Conservation (phyloP, 2,329 filamentous ascomycete genomes). For the Thielaviopsis ethacetica region DNA sequence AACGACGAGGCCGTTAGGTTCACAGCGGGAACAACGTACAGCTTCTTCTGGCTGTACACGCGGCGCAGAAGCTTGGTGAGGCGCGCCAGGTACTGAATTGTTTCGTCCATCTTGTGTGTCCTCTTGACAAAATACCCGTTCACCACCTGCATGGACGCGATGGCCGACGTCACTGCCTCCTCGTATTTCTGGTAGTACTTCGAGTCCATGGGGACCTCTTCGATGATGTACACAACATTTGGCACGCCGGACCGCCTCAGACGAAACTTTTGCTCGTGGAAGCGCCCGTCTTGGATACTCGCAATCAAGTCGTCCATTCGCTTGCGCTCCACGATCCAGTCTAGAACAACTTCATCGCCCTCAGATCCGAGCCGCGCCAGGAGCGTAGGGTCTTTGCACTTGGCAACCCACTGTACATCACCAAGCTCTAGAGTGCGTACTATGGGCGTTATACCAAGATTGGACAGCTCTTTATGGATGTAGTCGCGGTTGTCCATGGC, state of each 20-base stretch:
- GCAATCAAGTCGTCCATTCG: conserved; percentile 63
- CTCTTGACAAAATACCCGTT: conserved; percentile 66
- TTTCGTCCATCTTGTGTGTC: conserved; percentile 61
- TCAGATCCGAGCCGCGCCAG: conserved; percentile 40
- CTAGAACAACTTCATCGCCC: conserved; percentile 56
- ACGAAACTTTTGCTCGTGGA: conserved; percentile 73
- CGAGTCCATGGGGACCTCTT: conserved; percentile 49
- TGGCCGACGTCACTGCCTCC: conserved; percentile 54
- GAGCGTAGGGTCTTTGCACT: conserved; percentile 42
- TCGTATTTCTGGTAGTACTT: conserved; percentile 39
- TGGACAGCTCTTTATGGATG: conserved; percentile 53
- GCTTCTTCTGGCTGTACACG: conserved; percentile 41
- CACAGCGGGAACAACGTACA: conserved; percentile 49
- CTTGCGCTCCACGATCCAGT: conserved; percentile 71
- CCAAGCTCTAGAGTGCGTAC: conserved; percentile 56
- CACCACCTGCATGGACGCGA: conserved; percentile 62
- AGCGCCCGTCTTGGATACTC: conserved; percentile 69
- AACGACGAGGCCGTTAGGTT: conserved; percentile 50
- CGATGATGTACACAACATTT: conserved; percentile 64
- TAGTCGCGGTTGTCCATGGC: conserved; percentile 61
- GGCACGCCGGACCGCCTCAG: conserved; percentile 55
- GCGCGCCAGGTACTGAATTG: conserved; percentile 55
- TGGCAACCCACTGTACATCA: conserved; percentile 67
- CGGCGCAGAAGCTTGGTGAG: conserved; percentile 54
- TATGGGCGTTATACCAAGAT: conserved; percentile 47